Base-by-base conservation (phyloP, 345 rosid genomes). In the Melastoma malabathricum region DNA sequence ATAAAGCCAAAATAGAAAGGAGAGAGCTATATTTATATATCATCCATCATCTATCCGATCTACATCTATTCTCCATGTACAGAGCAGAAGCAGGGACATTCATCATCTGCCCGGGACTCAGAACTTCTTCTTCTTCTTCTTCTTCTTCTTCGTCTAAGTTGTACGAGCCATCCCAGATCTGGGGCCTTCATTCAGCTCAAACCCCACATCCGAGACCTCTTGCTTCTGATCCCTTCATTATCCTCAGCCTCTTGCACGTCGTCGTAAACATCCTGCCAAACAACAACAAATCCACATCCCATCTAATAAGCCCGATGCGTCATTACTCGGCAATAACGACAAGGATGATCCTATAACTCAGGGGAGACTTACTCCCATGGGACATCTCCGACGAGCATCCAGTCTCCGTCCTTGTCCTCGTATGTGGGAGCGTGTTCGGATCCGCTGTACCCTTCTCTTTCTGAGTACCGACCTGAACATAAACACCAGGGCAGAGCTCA, bases 361-460 rank as follows among this genome's bases (percentile, higher is more conserved):
- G 41, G 41, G 41, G 38, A 46, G 58, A 60, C 79, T 62, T 64
- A 71, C 76, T 74, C 72, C 95, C 92, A 86, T 0, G 90, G 95
- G 50, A 80, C 95, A 74, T 85, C 90, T 60, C 95, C 90, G 8
- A 82, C 83, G 9, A 86, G 75, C 95, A 86, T 86, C 95, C 81
- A 78, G 43, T 86, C 95, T 49, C 92, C 81, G 63, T 86, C 95
- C 52, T 82, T 83, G 64, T 86, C 95, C 41, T 86, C 88, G 53
- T 86, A 86, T 29, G 95, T 83, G 0, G 84, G 92, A 43, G 67
- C 82, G 50, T 65, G 72, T 46, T 76, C 95, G 53, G 83, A 83
- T 27, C 92, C 83, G 64, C 73, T 76, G 69, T 80, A 82, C 19
- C 92, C 88, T 72, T 82, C 88, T 62, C 85, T 77, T 46, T 75